Base-by-base conservation (phyloP, 768 basidiomycete species). In the Phaffia australis region DNA sequence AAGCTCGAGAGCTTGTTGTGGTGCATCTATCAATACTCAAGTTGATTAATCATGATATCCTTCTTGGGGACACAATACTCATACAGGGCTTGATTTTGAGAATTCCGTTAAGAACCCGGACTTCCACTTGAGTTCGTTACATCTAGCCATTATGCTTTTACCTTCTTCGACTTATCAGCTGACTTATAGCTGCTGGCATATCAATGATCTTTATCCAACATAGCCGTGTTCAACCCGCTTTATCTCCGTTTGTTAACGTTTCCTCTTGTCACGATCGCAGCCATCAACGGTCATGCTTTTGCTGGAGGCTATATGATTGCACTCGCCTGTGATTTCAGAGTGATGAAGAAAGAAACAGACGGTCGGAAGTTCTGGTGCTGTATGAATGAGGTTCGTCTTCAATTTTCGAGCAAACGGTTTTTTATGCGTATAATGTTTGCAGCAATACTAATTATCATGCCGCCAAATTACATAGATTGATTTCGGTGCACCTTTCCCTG, bases 221-320 rank as follows among this genome's bases (percentile, higher is more conserved):
- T 47, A 69, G 63, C 46, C n/a, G 30, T 59, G 14, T 58, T 69
- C 32, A 71, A 71, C 46, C 61, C 69, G 2, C 46, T 72, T 25
- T 48, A 69, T 23, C 1, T 48, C 23, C 70, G 70, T 0, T 51
- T 72, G 59, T 63, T 72, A 27, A 60, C 66, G 21, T 72, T 71
- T 56, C 71, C 71, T 1, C 69, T 72, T 35, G 56, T 69, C 29
- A 71, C 70, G 29, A 67, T 72, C 42, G 69, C 52, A 21, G 63
- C 61, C 58, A 55, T 68, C 27, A 64, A 67, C 47, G 57, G 63
- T 9, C 89, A 91, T 73, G 86, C 85, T 70, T 94, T 87, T 76
- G 93, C 90, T 5, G 92, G 81, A 15, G 90, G 84, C 18, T 83
- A 89, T 73, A 84, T 89, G 75, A 77, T 93, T 18, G 81, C 89